These are phyloP conservation scores for Podospora bellae-mahoneyi DNA, from an alignment of 495 filamentous ascomycete genomes.

Conservation along the genomic window DNA sequence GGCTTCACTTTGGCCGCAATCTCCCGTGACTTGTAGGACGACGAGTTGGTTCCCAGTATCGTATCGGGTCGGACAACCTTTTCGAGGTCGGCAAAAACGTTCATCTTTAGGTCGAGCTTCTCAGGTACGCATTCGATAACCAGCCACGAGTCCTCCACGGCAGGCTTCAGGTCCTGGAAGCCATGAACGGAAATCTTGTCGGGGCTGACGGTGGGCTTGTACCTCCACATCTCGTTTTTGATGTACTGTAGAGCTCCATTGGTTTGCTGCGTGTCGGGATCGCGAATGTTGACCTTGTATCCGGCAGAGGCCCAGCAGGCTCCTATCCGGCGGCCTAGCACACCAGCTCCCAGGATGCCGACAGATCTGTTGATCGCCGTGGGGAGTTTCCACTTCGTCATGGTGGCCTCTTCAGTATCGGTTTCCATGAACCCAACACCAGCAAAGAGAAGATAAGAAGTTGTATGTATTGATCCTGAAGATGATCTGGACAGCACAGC, in stretches of 20 bases:
- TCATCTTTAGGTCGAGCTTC: conserved; percentile 49
- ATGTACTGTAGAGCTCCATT: conserved; percentile 31
- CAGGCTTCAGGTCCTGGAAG: conserved; percentile 37
- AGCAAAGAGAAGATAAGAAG: background rate
- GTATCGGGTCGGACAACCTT: conserved; percentile 36
- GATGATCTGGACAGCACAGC: background rate
- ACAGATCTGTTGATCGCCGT: conserved; percentile 18
- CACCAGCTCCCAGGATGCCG: conserved; percentile 27
- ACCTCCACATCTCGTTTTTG: conserved; percentile 20
- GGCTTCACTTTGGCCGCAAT: conserved; percentile 44
- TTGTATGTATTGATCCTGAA: background rate
- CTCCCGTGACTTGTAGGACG: conserved; percentile 45
- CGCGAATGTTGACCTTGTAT: conserved; percentile 36
- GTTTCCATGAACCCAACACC: background rate
- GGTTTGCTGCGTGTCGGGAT: conserved; percentile 22
- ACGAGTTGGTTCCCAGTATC: conserved; percentile 51
- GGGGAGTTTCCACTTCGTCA: conserved; percentile 20
- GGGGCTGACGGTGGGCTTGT: conserved; percentile 21
- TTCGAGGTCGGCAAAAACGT: conserved; percentile 49
- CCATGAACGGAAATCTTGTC: conserved; percentile 19
- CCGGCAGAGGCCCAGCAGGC: conserved; percentile 32
- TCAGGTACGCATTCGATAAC: conserved; percentile 57
- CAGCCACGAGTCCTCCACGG: conserved; percentile 46
- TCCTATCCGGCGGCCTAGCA: conserved; percentile 30
- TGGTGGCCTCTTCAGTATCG: conserved; percentile 5